These are phyloP conservation scores for Cladosporium velox DNA, from an alignment of 2,329 filamentous ascomycete genomes.

Conservation along the genomic window DNA sequence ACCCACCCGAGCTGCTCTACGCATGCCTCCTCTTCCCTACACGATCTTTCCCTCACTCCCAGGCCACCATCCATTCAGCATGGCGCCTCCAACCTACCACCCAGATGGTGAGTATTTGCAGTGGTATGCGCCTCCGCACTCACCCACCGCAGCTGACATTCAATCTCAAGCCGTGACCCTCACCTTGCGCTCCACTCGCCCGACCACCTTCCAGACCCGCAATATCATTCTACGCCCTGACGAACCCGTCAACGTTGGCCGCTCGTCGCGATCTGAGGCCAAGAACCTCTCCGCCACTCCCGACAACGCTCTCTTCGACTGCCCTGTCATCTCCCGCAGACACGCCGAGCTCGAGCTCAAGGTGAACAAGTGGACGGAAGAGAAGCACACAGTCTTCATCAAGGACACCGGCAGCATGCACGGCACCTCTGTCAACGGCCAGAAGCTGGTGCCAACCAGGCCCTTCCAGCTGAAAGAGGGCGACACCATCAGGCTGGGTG, in stretches of 20 bases:
- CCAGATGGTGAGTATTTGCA: constrained; percentile 10
- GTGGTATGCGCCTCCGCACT: not conserved
- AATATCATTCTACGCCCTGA: constrained; percentile 18
- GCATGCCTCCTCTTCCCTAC: constrained; percentile 5
- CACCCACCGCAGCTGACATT: not conserved
- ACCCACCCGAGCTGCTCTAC: not conserved
- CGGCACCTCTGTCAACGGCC: constrained; percentile 40
- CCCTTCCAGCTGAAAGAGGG: constrained; percentile 28
- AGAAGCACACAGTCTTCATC: constrained; percentile 30
- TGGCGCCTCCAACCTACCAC: constrained; percentile 6
- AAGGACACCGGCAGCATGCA: constrained; percentile 37
- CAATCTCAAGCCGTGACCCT: constrained; percentile 1
- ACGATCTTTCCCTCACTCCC: not conserved
- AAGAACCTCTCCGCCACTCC: constrained; percentile 35
- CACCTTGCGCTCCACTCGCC: constrained; percentile 2
- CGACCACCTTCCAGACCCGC: constrained; percentile 21
- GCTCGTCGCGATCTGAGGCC: constrained; percentile 43
- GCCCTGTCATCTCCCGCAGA: constrained; percentile 39
- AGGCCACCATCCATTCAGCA: not conserved
- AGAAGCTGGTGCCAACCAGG: constrained; percentile 25
- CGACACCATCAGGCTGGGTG: constrained; percentile 38
- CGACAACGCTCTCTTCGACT: constrained; percentile 41
- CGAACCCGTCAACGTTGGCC: constrained; percentile 42
- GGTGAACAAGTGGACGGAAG: constrained; percentile 17
- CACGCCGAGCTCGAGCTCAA: constrained; percentile 36